Percentiles rank a stretch among this genome's conserved stretches.
These are phyloP conservation scores for Lupinus albus DNA, from an alignment of 306 rosid genomes.

Conservation along the genomic window DNA sequence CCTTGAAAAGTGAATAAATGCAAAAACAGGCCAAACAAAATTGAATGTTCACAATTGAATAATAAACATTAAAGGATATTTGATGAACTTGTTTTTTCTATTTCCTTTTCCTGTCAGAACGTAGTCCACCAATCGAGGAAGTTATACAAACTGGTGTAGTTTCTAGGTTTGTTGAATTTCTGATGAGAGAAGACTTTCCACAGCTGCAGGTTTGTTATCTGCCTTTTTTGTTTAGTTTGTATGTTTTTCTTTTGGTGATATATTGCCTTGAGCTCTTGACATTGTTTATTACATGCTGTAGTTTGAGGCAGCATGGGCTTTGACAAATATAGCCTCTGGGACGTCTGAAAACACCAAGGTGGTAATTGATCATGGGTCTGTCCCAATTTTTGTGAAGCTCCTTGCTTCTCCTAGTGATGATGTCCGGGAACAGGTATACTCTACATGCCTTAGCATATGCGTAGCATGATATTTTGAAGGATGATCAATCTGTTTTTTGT, in stretches of 20 bases:
- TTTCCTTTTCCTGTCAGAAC: conserved; percentile 49
- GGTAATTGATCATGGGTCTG: conserved; percentile 93
- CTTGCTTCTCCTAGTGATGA: conserved; percentile 94
- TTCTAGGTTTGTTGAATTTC: conserved; percentile 91
- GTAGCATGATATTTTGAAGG: neutral
- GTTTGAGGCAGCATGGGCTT: conserved; percentile 99
- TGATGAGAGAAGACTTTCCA: conserved; percentile 85
- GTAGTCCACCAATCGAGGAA: conserved; percentile 96
- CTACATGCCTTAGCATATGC: neutral
- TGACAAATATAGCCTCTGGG: conserved; percentile 97
- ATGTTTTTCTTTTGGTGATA: neutral
- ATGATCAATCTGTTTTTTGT: neutral
- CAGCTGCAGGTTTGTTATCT: conserved; percentile 79
- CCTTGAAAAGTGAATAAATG: no score
- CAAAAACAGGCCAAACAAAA: no score
- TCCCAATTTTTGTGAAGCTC: conserved; percentile 90
- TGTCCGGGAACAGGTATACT: conserved; percentile 84
- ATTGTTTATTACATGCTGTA: conserved; percentile 41
- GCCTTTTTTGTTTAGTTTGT: neutral
- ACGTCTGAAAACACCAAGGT: conserved; percentile 97
- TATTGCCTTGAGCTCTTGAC: neutral
- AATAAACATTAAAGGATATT: neutral
- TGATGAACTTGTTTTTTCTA: conserved; percentile 12
- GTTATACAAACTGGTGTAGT: conserved; percentile 94
- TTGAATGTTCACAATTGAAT: no score